These are phyloP conservation scores for Hyaloscypha bicolor DNA, from an alignment of 495 filamentous ascomycete species.

Conservation along the genomic window DNA sequence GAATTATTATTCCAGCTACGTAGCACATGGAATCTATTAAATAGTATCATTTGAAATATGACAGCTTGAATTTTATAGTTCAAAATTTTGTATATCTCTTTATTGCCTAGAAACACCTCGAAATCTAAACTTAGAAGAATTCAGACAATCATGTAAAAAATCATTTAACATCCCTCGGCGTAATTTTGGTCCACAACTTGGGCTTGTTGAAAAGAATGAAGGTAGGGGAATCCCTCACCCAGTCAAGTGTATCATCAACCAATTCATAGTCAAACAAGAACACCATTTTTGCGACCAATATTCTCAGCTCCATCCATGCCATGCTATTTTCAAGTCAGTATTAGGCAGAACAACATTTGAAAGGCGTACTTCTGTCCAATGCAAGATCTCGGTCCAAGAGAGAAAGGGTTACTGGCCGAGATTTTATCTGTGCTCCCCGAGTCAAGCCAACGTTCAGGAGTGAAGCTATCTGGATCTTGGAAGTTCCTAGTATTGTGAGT, in stretches of 20 bases:
- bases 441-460: slow-evolving; percentile 33
- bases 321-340: slow-evolving; percentile 24
- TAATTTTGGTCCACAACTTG: no score
- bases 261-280: slow-evolving; percentile 37
- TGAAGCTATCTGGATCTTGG: neutral
- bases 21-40: no score
- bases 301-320: slow-evolving; percentile 38
- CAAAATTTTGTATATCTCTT: no score
- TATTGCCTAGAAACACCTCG: no score
- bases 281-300: slow-evolving; percentile 34
- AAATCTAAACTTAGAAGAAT: no score
- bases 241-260: slow-evolving; percentile 11
- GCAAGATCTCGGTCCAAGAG: slow-evolving; percentile 60
- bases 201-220: no score
- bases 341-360: slow-evolving; percentile 12
- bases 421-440: slow-evolving; percentile 43
- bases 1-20: no score
- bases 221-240: no score
- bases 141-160: no score
- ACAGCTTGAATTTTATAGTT: no score
- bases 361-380: slow-evolving; percentile 56
- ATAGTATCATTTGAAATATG: no score
- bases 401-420: slow-evolving; percentile 56
- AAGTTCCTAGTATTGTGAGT: slow-evolving; percentile 45
- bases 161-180: no score